Evolutionary conservation across 2,329 filamentous ascomycete genomes (phyloP), one percentile per base, ranked within the genome.

Genomic region (Fusarium falciforme): DNA sequence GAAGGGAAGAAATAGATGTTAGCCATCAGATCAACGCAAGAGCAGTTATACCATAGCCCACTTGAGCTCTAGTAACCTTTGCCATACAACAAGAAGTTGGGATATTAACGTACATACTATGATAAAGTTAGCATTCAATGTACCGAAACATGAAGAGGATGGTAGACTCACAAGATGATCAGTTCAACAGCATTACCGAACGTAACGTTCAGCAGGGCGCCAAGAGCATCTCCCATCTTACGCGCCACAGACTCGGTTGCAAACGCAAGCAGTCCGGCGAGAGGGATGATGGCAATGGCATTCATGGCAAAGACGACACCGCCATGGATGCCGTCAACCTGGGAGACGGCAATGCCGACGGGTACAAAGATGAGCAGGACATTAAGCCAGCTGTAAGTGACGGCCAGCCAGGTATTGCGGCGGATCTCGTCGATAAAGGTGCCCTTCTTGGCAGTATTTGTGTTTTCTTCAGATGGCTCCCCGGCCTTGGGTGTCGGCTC

Each of bases 161-260:
- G 49, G 22, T 14, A 47, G 36, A 64, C 86, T 80, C 81, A 89
- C 86, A 94, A 94, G 73, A 95, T 94, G 79, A 95, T 94, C 79
- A 95, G 83, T 82, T 95, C 93, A 27, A 94, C 93, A 25, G 93
- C 92, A 80, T 95, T 94, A 75, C 93, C 92, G 84, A 94, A 94
- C 10, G 92, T 94, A 69, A 94, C 91, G 78, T 94, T 94, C 80
- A 94, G 88, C 77, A 94, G 82, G 36, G 93, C 92, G 64, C 92
- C 92, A 54, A 94, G 84, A 5, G 92, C 92, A 79, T 94, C 93
- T 61, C 93, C 93, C 83, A 95, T 87, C 76, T 90, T 90, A 73
- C 88, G 88, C 57, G 93, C 92, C 67, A 94, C 93, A 66, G 90
- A 92, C 83, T 95, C 93, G 17, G 93, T 95, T 38, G 93, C 93